These are phyloP conservation scores for Margaritispora aquatica DNA, from an alignment of 495 filamentous ascomycete species.

Conservation along the genomic window DNA sequence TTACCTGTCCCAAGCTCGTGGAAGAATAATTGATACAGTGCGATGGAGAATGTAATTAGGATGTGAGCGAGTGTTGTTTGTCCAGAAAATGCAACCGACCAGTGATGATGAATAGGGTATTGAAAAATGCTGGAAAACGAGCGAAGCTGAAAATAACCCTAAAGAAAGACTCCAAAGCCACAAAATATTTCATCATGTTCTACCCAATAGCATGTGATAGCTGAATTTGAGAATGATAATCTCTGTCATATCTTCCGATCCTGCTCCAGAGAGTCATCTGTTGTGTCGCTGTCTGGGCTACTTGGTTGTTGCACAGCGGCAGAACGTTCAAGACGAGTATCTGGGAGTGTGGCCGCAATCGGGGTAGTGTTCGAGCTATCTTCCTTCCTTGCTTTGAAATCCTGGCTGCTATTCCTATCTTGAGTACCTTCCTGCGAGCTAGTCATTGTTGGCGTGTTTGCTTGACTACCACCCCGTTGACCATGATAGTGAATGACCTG, in stretches of 20 bases:
- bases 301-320: conserved; percentile 11
- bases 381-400: conserved; percentile 15
- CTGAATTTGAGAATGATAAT: no score
- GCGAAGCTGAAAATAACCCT: background rate
- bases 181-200: no score
- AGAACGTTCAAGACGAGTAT: conserved; percentile 18
- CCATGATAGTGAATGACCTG: conserved; percentile 58
- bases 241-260: background rate
- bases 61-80: conserved; percentile 3
- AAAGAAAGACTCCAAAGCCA: background rate
- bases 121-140: conserved; percentile 6
- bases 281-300: conserved; percentile 21
- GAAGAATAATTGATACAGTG: conserved; percentile 9
- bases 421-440: conserved; percentile 17
- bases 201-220: no score
- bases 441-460: conserved; percentile 47
- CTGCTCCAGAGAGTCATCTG: conserved; percentile 19
- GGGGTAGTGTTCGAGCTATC: conserved; percentile 17
- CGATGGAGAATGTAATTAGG: conserved; percentile 6
- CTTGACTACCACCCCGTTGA: conserved; percentile 51
- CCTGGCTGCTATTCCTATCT: conserved; percentile 18
- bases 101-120: conserved; percentile 13
- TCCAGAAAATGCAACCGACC: conserved; percentile 9
- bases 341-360: conserved; percentile 18
- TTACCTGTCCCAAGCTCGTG: background rate